phyloP scores from a whole-genome alignment of 495 filamentous ascomycete genomes.

The Bacidia gigantensis region DNA sequence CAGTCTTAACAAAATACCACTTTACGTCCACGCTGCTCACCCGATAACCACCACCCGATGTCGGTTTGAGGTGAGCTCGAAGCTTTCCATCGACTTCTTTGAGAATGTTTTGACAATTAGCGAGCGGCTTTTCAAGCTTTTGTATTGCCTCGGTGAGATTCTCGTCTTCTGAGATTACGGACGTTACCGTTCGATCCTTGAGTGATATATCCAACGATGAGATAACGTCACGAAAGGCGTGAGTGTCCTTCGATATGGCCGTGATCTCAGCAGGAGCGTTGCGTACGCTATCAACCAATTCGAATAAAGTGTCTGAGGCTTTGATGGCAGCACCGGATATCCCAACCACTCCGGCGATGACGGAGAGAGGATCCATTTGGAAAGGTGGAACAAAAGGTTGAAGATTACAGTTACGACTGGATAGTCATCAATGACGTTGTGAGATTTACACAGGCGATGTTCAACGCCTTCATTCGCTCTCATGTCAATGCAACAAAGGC shows the following conservation, averaged over 20 bases:
- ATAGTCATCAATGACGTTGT: too few relatives aligned
- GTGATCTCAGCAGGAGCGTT: conserved; percentile 7
- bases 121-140: conserved; percentile 3
- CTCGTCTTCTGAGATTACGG: conserved; percentile 3
- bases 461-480: too few relatives aligned
- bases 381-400: too few relatives aligned
- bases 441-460: too few relatives aligned
- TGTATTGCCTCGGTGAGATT: neutral
- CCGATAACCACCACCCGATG: neutral
- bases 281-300: conserved; percentile 4
- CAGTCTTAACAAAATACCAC: conserved; percentile 11
- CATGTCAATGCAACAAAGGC: too few relatives aligned
- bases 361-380: neutral
- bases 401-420: too few relatives aligned
- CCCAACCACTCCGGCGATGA: conserved; percentile 3
- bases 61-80: conserved; percentile 1
- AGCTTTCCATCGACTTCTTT: conserved; percentile 5
- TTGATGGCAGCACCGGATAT: conserved; percentile 1
- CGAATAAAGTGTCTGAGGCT: neutral
- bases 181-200: neutral
- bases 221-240: conserved; percentile 7
- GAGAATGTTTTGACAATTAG: conserved; percentile 5
- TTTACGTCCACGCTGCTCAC: conserved; percentile 6
- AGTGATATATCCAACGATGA: conserved; percentile 5
- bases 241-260: conserved; percentile 6